These are phyloP conservation scores for Gigaspora rosea DNA, from an alignment of 192 early-diverging fungal species.

Conservation along the genomic window DNA sequence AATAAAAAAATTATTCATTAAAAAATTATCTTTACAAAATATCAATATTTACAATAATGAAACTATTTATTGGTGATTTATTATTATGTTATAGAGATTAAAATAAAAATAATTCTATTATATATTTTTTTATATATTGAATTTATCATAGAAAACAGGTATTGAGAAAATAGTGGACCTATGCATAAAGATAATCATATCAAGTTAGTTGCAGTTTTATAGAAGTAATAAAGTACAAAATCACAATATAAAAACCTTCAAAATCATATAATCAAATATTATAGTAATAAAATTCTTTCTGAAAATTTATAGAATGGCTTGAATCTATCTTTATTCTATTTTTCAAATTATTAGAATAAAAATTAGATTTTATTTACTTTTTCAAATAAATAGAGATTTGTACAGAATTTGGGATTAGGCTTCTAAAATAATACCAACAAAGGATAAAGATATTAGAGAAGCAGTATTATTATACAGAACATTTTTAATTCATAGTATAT, in stretches of 20 bases:
- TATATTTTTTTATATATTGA: slow-evolving; percentile 16
- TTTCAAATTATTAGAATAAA: slow-evolving; percentile 27
- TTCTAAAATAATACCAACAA: too few species aligned
- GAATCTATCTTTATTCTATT: slow-evolving; percentile 26
- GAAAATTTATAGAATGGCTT: neutral
- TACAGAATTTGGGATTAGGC: slow-evolving; percentile 33
- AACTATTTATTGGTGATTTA: slow-evolving; percentile 24
- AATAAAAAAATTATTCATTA: slow-evolving; percentile 27
- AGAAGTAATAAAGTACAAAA: slow-evolving; percentile 19
- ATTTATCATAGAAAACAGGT: slow-evolving; percentile 17
- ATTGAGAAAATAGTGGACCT: slow-evolving; percentile 31
- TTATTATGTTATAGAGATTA: slow-evolving; percentile 16
- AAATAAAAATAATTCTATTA: neutral
- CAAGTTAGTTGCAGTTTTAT: slow-evolving; percentile 18
- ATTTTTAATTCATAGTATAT: slow-evolving; percentile 19
- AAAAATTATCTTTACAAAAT: slow-evolving; percentile 22
- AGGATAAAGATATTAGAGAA: slow-evolving; percentile 22
- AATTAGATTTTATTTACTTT: slow-evolving; percentile 30
- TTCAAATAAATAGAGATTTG: slow-evolving; percentile 28
- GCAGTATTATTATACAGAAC: slow-evolving; percentile 9
- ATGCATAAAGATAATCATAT: slow-evolving; percentile 32
- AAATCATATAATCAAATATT: slow-evolving; percentile 6
- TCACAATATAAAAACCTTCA: slow-evolving; percentile 8
- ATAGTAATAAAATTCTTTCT: slow-evolving; percentile 12
- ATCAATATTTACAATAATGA: slow-evolving; percentile 18